phyloP scores from a whole-genome alignment of 257 asterid species.

The Capsicum pubescens region DNA sequence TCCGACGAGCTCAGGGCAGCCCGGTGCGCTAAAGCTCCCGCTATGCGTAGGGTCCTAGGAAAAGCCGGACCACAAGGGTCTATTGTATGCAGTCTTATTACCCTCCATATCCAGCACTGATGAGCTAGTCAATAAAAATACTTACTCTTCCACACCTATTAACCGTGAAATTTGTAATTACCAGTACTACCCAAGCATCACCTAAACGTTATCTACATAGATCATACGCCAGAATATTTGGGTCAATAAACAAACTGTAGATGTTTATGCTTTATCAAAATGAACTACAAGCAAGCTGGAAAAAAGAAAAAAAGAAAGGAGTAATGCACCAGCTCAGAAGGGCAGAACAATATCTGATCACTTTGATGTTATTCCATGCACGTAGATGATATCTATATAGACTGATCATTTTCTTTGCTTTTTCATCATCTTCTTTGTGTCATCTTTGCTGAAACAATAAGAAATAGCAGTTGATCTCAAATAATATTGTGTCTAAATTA shows the following conservation, averaged over 20 bases:
- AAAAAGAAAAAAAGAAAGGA: not conserved
- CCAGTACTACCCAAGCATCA: no score
- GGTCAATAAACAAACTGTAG: not conserved
- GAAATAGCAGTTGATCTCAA: not conserved
- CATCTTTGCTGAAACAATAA: conserved; percentile 27
- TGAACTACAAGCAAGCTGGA: conserved; percentile 4
- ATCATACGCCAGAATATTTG: not conserved
- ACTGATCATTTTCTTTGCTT: conserved; percentile 12
- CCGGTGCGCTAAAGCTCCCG: no score
- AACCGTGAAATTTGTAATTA: not conserved
- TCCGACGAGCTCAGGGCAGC: no score
- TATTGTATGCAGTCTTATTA: no score
- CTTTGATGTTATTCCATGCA: not conserved
- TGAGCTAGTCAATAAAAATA: not conserved
- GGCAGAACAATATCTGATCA: conserved; percentile 24
- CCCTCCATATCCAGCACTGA: not conserved
- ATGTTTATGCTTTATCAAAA: conserved; percentile 10
- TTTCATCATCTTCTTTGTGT: conserved; percentile 30
- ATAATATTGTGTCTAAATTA: not conserved
- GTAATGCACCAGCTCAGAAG: conserved; percentile 32
- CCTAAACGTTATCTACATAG: no score
- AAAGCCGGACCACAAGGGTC: no score
- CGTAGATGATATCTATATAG: conserved; percentile 4
- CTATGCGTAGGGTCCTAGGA: no score
- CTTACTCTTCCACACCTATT: not conserved